Evolutionary conservation across 2,329 filamentous ascomycete species (phyloP).

Genomic region (Cladosporium sp.): DNA sequence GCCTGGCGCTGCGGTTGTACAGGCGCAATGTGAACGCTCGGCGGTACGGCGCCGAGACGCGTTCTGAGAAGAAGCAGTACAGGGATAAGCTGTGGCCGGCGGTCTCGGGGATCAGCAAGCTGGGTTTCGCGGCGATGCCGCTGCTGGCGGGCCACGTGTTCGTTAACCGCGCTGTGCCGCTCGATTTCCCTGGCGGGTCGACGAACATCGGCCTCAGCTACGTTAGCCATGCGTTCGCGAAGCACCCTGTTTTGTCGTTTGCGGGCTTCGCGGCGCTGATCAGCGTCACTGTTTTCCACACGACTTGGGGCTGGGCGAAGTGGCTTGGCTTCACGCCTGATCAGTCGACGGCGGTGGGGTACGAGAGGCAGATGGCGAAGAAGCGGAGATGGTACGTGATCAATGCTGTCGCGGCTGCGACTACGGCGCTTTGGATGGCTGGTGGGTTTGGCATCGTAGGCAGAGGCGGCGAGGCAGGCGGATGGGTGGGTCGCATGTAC

Average conservation of each 20-base stretch:
- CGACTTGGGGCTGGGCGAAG: conserved; percentile 77
- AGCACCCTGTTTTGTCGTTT: conserved; percentile 61
- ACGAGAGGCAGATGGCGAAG: conserved; percentile 46
- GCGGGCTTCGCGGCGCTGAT: conserved; percentile 64
- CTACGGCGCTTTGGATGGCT: conserved; percentile 68
- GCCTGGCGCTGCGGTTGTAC: conserved; percentile 69
- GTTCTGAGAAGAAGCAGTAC: conserved; percentile 39
- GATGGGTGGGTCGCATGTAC: conserved; percentile 77
- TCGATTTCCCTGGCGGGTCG: conserved; percentile 72
- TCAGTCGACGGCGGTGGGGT: conserved; percentile 44
- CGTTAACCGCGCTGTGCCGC: conserved; percentile 69
- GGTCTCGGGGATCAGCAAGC: conserved; percentile 61
- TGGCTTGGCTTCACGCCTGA: conserved; percentile 65
- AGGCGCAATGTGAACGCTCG: conserved; percentile 63
- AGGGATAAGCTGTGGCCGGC: conserved; percentile 56
- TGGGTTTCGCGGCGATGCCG: conserved; percentile 65
- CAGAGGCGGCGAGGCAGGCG: conserved; percentile 59
- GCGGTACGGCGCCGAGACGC: conserved; percentile 67
- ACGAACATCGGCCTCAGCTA: conserved; percentile 80
- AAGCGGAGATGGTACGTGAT: conserved; percentile 65
- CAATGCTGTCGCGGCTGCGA: conserved; percentile 55
- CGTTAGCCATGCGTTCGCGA: conserved; percentile 76
- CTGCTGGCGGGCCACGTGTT: conserved; percentile 66
- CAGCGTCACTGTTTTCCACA: conserved; percentile 63
- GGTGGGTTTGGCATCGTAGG: conserved; percentile 76